phyloP scores from a whole-genome alignment of 495 filamentous ascomycete species.

The Endocarpon pusillum region DNA sequence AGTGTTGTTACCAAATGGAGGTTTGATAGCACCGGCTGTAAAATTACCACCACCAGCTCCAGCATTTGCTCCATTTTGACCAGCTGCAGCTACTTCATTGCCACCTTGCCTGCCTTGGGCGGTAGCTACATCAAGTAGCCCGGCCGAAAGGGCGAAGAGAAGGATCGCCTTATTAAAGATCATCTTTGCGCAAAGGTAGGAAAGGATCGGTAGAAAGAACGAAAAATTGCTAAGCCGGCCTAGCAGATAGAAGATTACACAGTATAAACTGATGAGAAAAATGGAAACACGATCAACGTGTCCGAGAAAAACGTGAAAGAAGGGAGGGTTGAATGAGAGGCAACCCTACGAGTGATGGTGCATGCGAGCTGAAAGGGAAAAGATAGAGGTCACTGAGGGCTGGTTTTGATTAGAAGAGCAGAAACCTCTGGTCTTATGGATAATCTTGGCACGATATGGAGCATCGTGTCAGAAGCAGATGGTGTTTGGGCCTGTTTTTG shows the following conservation, averaged over 20 bases:
- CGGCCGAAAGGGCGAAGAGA: constrained; percentile 4
- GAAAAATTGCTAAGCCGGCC: not conserved
- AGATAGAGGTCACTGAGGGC: too few species aligned
- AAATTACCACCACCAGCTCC: not conserved
- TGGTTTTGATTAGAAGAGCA: too few species aligned
- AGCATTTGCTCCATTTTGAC: not conserved
- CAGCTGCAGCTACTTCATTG: not conserved
- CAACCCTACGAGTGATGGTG: constrained; percentile 4
- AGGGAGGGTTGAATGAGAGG: constrained; percentile 3
- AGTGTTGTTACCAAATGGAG: constrained; percentile 2
- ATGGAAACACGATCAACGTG: constrained; percentile 9
- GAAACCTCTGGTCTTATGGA: too few species aligned
- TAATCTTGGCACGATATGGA: too few species aligned
- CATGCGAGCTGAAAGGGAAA: constrained; percentile 1
- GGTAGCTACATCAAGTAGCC: constrained; percentile 4
- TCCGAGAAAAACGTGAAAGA: not conserved
- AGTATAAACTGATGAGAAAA: not conserved
- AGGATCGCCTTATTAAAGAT: constrained; percentile 3
- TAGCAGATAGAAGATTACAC: not conserved
- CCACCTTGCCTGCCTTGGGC: not conserved
- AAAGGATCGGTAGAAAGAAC: not conserved
- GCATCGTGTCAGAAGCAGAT: too few species aligned
- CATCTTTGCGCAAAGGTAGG: constrained; percentile 2
- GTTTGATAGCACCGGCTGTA: not conserved
- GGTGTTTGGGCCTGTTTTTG: too few species aligned